These are phyloP conservation scores for Pichia sp. DNA, from an alignment of 1,139 yeast genomes.

Conservation along the genomic window DNA sequence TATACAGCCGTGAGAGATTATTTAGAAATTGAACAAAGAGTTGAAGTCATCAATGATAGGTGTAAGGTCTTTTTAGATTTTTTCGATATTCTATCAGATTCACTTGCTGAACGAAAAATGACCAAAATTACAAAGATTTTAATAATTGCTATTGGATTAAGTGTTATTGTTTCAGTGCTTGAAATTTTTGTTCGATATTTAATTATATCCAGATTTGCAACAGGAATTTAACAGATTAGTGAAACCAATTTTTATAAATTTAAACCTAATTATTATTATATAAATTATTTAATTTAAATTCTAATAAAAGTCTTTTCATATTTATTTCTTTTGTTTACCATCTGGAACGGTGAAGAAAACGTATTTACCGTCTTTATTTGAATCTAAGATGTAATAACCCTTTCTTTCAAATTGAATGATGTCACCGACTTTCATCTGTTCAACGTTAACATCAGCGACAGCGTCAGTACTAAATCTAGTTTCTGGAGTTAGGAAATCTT, in stretches of 20 bases:
- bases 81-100: conserved; percentile 87
- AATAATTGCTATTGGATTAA: conserved; percentile 71
- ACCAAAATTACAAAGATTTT: conserved; percentile 89
- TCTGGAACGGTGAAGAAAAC: conserved; percentile 94
- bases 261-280: no score
- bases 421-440: conserved; percentile 73
- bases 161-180: conserved; percentile 60
- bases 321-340: conserved; percentile 64
- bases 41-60: conserved; percentile 85
- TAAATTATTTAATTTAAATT: no score
- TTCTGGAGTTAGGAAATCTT: conserved; percentile 82
- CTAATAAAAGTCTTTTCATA: no score
- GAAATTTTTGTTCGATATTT: conserved; percentile 55
- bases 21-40: conserved; percentile 89
- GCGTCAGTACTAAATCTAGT: conserved; percentile 83
- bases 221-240: no score
- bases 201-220: conserved; percentile 33
- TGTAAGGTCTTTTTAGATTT: conserved; percentile 92
- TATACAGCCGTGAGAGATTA: conserved; percentile 88
- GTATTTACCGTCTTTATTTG: conserved; percentile 53
- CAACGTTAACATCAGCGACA: conserved; percentile 74
- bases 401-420: conserved; percentile 94
- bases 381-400: conserved; percentile 88
- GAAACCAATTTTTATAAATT: no score
- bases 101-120: conserved; percentile 89